A percentile compares a stretch with the other conserved stretches of the same genome.
phyloP scores from a whole-genome alignment of 129 eudicot genomes.

The Lactuca sativa region DNA sequence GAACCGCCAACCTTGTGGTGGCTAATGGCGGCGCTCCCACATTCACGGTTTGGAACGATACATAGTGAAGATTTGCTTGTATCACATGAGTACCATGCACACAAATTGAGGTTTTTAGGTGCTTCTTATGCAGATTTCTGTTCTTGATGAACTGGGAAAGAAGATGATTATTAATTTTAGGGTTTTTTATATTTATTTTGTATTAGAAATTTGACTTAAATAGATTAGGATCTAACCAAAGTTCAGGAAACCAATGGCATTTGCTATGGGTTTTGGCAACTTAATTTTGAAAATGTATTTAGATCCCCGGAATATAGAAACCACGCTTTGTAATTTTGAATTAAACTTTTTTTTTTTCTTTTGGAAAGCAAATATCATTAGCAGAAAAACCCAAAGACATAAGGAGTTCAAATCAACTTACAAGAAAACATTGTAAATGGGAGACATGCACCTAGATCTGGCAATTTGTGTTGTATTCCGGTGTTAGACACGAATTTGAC shows the following conservation, averaged over 20 bases:
- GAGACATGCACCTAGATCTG: too few species aligned
- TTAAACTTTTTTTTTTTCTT: constrained; percentile 1
- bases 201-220: background rate
- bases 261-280: constrained; percentile 60
- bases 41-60: constrained; percentile 70
- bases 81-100: background rate
- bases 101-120: constrained; percentile 22
- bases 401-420: too few species aligned
- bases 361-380: too few species aligned
- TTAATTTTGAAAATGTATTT: constrained; percentile 42
- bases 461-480: too few species aligned
- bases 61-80: constrained; percentile 10
- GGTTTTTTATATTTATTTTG: constrained; percentile 22
- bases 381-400: too few species aligned
- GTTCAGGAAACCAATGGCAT: constrained; percentile 35
- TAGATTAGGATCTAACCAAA: constrained; percentile 52
- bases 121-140: constrained; percentile 13
- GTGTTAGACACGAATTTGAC: too few species aligned
- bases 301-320: constrained; percentile 49
- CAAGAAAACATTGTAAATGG: too few species aligned
- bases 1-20: constrained; percentile 39
- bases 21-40: constrained; percentile 48
- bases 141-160: constrained; percentile 27
- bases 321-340: constrained; percentile 63
- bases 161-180: constrained; percentile 17